Percentiles rank a stretch among this genome's conserved stretches.
Evolutionary conservation across 768 basidiomycete genomes (phyloP).

Genomic region (Auricularia heimuer): DNA sequence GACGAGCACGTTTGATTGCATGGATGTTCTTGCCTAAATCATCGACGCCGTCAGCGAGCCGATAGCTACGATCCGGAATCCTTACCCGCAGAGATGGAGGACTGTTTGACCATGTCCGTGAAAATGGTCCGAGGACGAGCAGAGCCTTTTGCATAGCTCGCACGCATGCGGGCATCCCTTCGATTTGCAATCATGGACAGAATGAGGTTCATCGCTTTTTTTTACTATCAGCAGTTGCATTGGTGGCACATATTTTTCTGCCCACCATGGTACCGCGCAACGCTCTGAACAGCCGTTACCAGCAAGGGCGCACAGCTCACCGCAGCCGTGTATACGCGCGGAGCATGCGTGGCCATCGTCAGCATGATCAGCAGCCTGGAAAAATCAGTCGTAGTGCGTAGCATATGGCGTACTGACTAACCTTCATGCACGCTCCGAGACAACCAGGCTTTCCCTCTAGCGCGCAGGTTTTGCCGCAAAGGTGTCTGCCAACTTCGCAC

Average conservation of each 20-base stretch:
- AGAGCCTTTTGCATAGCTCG: conserved; percentile 46
- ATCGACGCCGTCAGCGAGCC: neutral
- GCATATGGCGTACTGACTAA: conserved; percentile 11
- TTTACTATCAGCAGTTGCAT: neutral
- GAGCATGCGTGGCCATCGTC: conserved; percentile 46
- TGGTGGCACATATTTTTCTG: neutral
- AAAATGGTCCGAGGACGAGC: conserved; percentile 37
- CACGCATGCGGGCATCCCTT: conserved; percentile 45
- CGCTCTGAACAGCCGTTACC: conserved; percentile 25
- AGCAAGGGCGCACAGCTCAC: conserved; percentile 12
- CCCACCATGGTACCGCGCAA: conserved; percentile 18
- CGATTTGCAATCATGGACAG: conserved; percentile 39
- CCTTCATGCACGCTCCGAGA: conserved; percentile 41
- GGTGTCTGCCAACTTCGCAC: conserved; percentile 38
- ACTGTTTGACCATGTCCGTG: conserved; percentile 34
- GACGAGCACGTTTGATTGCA: conserved; percentile 35
- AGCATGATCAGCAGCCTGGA: conserved; percentile 37
- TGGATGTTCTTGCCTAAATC: conserved; percentile 38
- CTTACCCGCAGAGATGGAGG: conserved; percentile 50
- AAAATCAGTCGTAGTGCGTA: neutral
- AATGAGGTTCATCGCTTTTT: conserved; percentile 35
- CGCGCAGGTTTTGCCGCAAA: conserved; percentile 44
- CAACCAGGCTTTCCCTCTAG: conserved; percentile 42
- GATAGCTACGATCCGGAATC: conserved; percentile 1
- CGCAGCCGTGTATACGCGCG: conserved; percentile 43